These are phyloP conservation scores for Corymbia citriodora DNA, from an alignment of 441 rosid genomes.

Conservation along the genomic window DNA sequence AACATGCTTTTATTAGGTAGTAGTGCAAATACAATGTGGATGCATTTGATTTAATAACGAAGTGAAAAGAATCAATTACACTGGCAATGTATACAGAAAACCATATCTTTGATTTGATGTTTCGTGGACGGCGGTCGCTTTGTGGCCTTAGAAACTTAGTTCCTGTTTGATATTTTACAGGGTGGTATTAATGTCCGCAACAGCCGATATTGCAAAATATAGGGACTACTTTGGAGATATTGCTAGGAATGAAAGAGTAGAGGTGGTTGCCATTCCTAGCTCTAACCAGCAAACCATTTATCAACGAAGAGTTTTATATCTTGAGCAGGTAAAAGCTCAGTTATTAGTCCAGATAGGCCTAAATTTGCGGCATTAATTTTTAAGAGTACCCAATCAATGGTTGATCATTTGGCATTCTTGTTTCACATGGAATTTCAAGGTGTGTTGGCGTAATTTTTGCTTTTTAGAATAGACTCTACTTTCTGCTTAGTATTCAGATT, in stretches of 20 bases:
- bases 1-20: neutral
- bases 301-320: constrained; percentile 61
- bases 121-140: neutral
- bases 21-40: neutral
- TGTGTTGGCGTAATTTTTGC: neutral
- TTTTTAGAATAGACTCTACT: neutral
- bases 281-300: constrained; percentile 51
- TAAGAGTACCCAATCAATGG: neutral
- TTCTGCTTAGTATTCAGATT: neutral
- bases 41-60: neutral
- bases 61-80: neutral
- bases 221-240: constrained; percentile 84
- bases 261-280: constrained; percentile 81
- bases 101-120: neutral
- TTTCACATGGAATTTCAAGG: neutral
- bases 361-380: neutral
- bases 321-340: constrained; percentile 59
- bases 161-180: constrained; percentile 25
- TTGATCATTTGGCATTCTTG: neutral
- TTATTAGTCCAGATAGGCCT: neutral
- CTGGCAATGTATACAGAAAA: neutral
- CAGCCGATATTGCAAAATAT: constrained; percentile 84
- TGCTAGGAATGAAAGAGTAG: constrained; percentile 85
- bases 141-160: neutral
- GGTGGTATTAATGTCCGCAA: constrained; percentile 97